phyloP scores from a whole-genome alignment of 2,329 filamentous ascomycete genomes.

The Fusarium foetens region DNA sequence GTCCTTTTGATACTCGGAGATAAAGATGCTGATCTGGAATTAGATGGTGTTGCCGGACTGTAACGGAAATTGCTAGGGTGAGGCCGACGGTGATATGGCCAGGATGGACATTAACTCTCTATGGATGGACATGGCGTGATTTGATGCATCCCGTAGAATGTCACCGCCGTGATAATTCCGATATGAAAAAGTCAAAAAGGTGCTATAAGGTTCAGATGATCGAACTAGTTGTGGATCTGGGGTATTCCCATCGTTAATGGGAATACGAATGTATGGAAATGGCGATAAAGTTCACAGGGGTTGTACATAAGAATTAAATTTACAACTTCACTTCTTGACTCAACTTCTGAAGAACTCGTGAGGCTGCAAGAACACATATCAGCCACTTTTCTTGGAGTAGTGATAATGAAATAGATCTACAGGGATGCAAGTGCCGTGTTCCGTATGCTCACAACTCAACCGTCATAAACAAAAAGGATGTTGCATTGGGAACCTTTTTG shows the following conservation, averaged over 20 bases:
- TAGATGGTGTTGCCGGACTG: constrained; percentile 29
- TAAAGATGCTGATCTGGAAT: background rate
- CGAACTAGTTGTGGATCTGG: background rate
- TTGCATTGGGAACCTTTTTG: background rate
- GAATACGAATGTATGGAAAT: background rate
- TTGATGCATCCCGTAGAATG: background rate
- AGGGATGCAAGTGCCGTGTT: background rate
- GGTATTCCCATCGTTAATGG: background rate
- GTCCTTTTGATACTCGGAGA: accelerated
- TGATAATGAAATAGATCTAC: background rate
- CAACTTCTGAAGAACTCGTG: background rate
- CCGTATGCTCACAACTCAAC: background rate
- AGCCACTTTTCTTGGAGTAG: background rate
- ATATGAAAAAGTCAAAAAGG: background rate
- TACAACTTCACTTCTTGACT: background rate
- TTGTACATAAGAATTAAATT: background rate
- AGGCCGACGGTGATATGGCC: background rate
- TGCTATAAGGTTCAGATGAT: background rate
- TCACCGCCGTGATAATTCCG: background rate
- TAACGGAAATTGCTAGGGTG: constrained; percentile 6
- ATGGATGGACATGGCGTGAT: background rate
- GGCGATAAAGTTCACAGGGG: background rate
- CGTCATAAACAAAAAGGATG: background rate
- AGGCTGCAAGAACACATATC: background rate
- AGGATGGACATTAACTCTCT: background rate